Conservation (phyloP, 306 rosid genomes). For the Quercus alba region DNA sequence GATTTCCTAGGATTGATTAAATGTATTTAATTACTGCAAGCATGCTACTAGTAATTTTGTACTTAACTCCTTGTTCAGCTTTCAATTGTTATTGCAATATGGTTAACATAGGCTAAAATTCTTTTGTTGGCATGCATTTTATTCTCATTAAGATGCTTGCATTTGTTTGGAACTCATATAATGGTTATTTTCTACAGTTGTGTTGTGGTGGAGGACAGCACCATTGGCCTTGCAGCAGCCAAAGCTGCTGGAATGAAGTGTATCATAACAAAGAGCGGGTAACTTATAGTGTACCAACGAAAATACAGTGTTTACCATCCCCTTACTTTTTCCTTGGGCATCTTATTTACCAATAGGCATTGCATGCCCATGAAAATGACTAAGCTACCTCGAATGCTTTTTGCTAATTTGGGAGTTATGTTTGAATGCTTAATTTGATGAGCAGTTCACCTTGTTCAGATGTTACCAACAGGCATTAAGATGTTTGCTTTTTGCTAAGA, state of each 20-base stretch:
- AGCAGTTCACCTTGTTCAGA: too few relatives aligned
- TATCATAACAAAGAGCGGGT: conserved; percentile 91
- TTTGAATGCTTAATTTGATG: too few relatives aligned
- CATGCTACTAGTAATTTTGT: conserved; percentile 10
- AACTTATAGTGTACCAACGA: conserved; percentile 1
- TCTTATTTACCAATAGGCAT: conserved; percentile 7
- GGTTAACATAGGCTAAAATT: background rate
- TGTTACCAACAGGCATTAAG: too few relatives aligned
- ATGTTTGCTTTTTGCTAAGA: too few relatives aligned
- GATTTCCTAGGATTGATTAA: background rate
- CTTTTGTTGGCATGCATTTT: background rate
- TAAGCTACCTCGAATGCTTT: background rate
- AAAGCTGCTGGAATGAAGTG: conserved; percentile 96
- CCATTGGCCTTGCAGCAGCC: conserved; percentile 96
- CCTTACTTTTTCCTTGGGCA: background rate
- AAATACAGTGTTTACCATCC: background rate
- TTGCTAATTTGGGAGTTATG: too few relatives aligned
- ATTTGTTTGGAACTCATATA: conserved; percentile 8
- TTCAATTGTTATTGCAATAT: background rate
- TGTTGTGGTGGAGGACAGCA: conserved; percentile 94
- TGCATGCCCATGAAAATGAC: conserved; percentile 12
- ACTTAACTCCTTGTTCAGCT: background rate
- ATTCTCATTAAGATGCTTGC: conserved; percentile 1
- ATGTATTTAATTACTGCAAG: background rate
- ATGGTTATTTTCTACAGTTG: conserved; percentile 52